phyloP scores from a whole-genome alignment of 305 asterid genomes.

The Stenogyne calaminthoides region DNA sequence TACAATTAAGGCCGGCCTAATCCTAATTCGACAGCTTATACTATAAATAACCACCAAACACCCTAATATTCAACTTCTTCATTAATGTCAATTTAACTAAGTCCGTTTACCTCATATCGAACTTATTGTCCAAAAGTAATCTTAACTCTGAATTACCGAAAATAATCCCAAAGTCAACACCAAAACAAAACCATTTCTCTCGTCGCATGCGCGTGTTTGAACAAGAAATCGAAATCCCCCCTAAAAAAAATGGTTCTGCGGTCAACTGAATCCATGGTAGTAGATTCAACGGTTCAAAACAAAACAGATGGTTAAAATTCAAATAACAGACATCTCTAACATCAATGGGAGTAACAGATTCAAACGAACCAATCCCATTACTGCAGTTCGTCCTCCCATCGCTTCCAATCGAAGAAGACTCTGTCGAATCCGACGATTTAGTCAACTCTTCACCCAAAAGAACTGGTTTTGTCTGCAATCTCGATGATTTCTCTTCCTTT shows the following conservation, averaged over 20 bases:
- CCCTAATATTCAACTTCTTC: background rate
- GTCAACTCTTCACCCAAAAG: constrained; percentile 33
- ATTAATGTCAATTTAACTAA: background rate
- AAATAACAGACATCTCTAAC: background rate
- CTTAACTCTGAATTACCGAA: too few relatives aligned
- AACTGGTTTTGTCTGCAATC: constrained; percentile 29
- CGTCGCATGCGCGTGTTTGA: background rate
- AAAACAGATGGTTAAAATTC: background rate
- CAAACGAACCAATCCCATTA: constrained; percentile 38
- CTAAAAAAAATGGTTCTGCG: background rate
- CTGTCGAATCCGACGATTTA: constrained; percentile 5
- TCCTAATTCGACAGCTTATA: background rate
- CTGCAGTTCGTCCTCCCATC: constrained; percentile 31
- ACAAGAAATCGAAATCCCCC: background rate
- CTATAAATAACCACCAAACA: background rate
- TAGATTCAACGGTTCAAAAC: background rate
- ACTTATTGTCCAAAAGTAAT: background rate
- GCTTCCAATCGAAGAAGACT: constrained; percentile 1
- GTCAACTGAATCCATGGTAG: background rate
- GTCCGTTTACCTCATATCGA: too few relatives aligned
- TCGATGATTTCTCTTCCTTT: background rate
- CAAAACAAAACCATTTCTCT: too few relatives aligned
- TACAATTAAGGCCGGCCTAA: too few relatives aligned
- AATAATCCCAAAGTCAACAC: too few relatives aligned
- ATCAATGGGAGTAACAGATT: constrained; percentile 20